Conservation (phyloP, 495 filamentous ascomycete species). For the Neurospora sp. region DNA sequence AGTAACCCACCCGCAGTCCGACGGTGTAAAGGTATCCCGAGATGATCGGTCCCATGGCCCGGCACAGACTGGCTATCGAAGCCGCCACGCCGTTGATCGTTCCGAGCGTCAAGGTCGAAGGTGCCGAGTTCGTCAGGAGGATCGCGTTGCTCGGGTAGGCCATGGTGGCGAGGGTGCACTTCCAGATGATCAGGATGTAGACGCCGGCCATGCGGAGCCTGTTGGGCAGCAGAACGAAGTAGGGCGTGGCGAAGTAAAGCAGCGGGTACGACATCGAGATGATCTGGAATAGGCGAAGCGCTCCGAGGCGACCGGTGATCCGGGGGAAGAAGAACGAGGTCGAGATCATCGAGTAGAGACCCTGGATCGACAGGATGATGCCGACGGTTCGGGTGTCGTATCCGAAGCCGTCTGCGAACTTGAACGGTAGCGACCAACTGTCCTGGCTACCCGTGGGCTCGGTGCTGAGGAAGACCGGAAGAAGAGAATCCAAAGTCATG, state of each 20-base stretch:
- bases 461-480: slow-evolving; percentile 86
- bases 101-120: slow-evolving; percentile 69
- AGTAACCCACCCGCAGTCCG: slow-evolving; percentile 69
- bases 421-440: slow-evolving; percentile 57
- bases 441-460: slow-evolving; percentile 35
- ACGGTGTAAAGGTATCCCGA: slow-evolving; percentile 76
- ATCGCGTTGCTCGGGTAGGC: slow-evolving; percentile 81
- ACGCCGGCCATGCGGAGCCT: slow-evolving; percentile 59
- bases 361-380: slow-evolving; percentile 77
- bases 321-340: slow-evolving; percentile 77
- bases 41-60: slow-evolving; percentile 79
- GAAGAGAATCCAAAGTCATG: slow-evolving; percentile 87
- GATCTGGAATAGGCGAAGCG: slow-evolving; percentile 67
- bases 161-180: slow-evolving; percentile 77
- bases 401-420: slow-evolving; percentile 80
- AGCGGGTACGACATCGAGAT: slow-evolving; percentile 76
- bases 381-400: slow-evolving; percentile 75
- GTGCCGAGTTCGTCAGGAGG: slow-evolving; percentile 73
- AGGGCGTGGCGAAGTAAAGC: slow-evolving; percentile 79
- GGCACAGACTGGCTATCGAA: slow-evolving; percentile 75
- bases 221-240: slow-evolving; percentile 73
- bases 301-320: slow-evolving; percentile 60
- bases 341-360: slow-evolving; percentile 76
- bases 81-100: slow-evolving; percentile 89
- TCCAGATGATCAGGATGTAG: slow-evolving; percentile 69